Evolutionary conservation across 441 rosid genomes (phyloP).

Genomic region (Brassica balearica): DNA sequence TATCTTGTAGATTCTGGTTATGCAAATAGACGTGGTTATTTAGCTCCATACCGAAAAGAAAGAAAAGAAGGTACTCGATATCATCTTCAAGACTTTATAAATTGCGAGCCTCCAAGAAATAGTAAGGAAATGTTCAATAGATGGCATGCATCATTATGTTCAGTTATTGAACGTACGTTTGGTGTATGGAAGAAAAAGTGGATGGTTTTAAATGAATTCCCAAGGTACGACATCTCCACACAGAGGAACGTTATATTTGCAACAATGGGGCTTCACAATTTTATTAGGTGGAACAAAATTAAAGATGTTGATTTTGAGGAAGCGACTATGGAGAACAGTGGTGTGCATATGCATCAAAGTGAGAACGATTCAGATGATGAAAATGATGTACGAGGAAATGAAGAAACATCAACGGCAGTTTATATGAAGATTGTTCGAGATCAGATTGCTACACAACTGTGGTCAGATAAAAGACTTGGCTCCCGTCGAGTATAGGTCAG

Average conservation of each 20-base stretch:
- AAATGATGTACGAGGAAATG: background rate
- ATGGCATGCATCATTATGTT: background rate
- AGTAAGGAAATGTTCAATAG: background rate
- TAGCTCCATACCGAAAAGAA: background rate
- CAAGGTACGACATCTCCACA: background rate
- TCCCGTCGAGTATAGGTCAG: background rate
- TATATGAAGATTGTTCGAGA: background rate
- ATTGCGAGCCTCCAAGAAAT: background rate
- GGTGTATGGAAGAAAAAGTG: background rate
- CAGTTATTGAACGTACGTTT: background rate
- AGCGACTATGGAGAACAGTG: background rate
- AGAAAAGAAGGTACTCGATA: background rate
- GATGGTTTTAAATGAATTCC: background rate
- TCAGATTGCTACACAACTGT: background rate
- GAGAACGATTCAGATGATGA: background rate
- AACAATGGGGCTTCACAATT: background rate
- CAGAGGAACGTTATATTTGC: background rate
- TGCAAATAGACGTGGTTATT: background rate
- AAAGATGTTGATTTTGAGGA: background rate
- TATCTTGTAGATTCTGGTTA: background rate
- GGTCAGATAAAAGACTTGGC: background rate
- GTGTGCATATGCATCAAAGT: background rate
- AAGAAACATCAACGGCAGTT: background rate
- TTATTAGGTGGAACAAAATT: background rate
- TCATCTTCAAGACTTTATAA: background rate